Evolutionary conservation across 345 rosid species (phyloP), one percentile per base, ranked within the genome.

Genomic region (Citrus mangshanensis): DNA sequence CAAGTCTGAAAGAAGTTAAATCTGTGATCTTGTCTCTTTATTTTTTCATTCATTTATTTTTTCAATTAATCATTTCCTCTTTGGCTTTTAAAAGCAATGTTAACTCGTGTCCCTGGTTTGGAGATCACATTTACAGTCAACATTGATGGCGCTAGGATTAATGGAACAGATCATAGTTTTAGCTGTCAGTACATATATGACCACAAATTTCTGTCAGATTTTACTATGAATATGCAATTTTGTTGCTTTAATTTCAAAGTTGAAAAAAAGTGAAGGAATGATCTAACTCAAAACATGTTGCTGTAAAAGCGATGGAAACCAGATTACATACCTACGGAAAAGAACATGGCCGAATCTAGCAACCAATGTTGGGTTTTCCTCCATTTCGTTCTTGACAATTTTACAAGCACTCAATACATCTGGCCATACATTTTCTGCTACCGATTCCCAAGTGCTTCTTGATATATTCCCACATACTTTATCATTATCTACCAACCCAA

Each of bases 321-420:
- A 34, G 22, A 51, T 21, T 25, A 56, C 64, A 42, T 66, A 84
- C 84, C 79, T 55, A 4, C 28, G 68, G 30, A 84, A 84, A 76
- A 69, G 71, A 42, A 77, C 60, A 14, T 79, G 79, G 63, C 87
- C 87, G 22, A 84, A 58, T 65, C 82, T 79, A 72, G 79, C 87
- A 34, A 82, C 79, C 40, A 84, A n/a, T 63, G 58, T 69, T 10
- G 81, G 84, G 61, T 69, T 84, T 40, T 37, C 68, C 56, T 78
- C 63, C 63, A 58, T 76, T 42, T 72, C 62, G 22, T 65, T 79
- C 74, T 62, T 79, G 71, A 79, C 56, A 32, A 14, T 67, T 22
- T 73, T 51, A 40, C 73, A 81, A 42, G 79, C 70, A 63, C 79
- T 68, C 32, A 73, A 51, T 35, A 84, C 21, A 66, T 79, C 85